These are phyloP conservation scores for Santalum album DNA, from an alignment of 164 flowering plant genomes.

Conservation along the genomic window DNA sequence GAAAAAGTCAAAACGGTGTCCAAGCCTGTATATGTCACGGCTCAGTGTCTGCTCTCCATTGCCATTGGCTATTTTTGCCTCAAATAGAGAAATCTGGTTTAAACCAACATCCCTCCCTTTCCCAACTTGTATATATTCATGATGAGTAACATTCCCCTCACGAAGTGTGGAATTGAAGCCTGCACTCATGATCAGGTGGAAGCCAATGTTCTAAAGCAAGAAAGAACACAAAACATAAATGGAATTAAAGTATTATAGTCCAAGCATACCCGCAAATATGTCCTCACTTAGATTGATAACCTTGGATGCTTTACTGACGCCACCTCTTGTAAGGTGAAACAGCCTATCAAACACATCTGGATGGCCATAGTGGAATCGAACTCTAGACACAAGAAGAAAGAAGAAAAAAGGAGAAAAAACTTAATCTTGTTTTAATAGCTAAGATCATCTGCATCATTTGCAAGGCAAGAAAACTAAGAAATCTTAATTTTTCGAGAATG, in stretches of 20 bases:
- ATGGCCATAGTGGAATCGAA: slow-evolving; percentile 97
- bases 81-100: slow-evolving; percentile 93
- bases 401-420: too few species aligned
- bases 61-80: slow-evolving; percentile 95
- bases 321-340: slow-evolving; percentile 91
- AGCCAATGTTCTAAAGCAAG: background rate
- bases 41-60: slow-evolving; percentile 98
- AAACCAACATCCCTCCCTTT: slow-evolving; percentile 99
- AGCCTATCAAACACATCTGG: slow-evolving; percentile 97
- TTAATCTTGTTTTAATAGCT: background rate
- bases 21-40: slow-evolving; percentile 91
- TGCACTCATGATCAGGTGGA: slow-evolving; percentile 16
- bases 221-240: background rate
- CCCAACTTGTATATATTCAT: slow-evolving; percentile 98
- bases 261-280: slow-evolving; percentile 78
- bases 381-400: slow-evolving; percentile 37
- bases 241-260: background rate
- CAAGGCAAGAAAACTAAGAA: background rate
- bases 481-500: too few species aligned
- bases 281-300: slow-evolving; percentile 93
- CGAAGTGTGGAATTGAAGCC: slow-evolving; percentile 97
- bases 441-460: background rate
- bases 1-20: slow-evolving; percentile 96
- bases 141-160: slow-evolving; percentile 97
- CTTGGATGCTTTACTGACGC: slow-evolving; percentile 93